phyloP scores from a whole-genome alignment of 2,329 filamentous ascomycete species.

The Microcyclosporella mali region DNA sequence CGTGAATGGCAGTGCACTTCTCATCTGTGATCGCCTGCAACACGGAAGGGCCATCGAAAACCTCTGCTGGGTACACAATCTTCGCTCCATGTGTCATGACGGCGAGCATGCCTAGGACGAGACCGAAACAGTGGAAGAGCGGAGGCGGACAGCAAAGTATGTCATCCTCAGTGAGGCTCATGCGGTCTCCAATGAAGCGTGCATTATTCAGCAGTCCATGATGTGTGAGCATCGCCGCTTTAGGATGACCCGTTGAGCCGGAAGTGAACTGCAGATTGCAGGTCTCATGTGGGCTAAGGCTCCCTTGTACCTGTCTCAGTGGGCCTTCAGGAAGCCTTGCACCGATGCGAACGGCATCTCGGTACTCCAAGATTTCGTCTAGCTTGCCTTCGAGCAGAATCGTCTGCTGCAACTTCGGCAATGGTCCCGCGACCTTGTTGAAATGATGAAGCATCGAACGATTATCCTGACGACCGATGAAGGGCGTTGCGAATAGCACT shows the following conservation, averaged over 20 bases:
- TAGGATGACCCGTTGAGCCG: conserved; percentile 67
- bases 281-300: conserved; percentile 59
- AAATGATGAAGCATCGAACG: conserved; percentile 46
- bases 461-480: conserved; percentile 62
- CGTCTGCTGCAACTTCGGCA: conserved; percentile 23
- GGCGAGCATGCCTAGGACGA: conserved; percentile 69
- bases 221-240: conserved; percentile 65
- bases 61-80: conserved; percentile 68
- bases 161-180: conserved; percentile 61
- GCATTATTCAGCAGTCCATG: conserved; percentile 26
- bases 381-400: conserved; percentile 22
- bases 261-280: conserved; percentile 71
- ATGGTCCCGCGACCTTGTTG: conserved; percentile 6
- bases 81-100: conserved; percentile 68
- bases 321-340: conserved; percentile 44
- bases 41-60: conserved; percentile 63
- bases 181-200: conserved; percentile 54
- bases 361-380: conserved; percentile 21
- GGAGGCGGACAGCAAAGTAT: conserved; percentile 75
- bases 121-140: conserved; percentile 79
- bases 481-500: conserved; percentile 65
- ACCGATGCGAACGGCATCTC: conserved; percentile 38
- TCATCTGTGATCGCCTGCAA: conserved; percentile 54
- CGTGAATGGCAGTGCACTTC: conserved; percentile 62
- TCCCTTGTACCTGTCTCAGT: conserved; percentile 49